These are phyloP conservation scores for Omphalotus guepiniiformis DNA, from an alignment of 768 basidiomycete species.

Conservation along the genomic window DNA sequence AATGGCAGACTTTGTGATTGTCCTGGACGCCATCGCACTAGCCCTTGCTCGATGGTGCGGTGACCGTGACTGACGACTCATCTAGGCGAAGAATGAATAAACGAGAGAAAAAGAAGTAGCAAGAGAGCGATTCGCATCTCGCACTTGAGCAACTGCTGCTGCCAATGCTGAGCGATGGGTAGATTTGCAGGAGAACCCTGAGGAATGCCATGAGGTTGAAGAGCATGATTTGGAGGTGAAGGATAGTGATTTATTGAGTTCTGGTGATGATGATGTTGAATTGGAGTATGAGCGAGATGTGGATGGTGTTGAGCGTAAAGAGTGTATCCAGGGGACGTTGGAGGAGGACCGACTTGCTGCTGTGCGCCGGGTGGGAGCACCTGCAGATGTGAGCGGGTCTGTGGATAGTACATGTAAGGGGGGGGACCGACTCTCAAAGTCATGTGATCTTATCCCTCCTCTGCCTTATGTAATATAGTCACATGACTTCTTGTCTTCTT, in stretches of 20 bases:
- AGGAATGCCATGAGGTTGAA: conserved; percentile 51
- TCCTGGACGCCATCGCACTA: conserved; percentile 91
- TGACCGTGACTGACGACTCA: conserved; percentile 79
- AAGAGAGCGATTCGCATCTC: conserved; percentile 60
- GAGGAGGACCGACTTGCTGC: conserved; percentile 49
- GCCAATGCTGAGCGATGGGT: conserved; percentile 70
- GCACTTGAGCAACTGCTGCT: conserved; percentile 88
- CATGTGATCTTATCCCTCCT: no score
- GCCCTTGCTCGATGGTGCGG: conserved; percentile 94
- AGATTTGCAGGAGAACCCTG: conserved; percentile 56
- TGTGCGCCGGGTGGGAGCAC: not conserved
- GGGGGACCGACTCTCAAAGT: no score
- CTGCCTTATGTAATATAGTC: no score
- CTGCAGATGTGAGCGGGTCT: conserved; percentile 1
- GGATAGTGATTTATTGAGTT: conserved; percentile 78
- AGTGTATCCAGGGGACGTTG: conserved; percentile 70
- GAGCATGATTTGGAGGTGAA: conserved; percentile 76
- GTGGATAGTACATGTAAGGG: no score
- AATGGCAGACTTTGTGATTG: conserved; percentile 81
- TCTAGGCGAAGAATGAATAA: conserved; percentile 38
- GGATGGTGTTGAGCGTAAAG: conserved; percentile 47
- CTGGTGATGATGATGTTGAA: conserved; percentile 73
- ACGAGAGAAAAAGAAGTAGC: conserved; percentile 15
- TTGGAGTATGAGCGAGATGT: conserved; percentile 46
- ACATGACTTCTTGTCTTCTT: no score